phyloP scores from a whole-genome alignment of 2,329 filamentous ascomycete genomes.

The Diplodia sapinea region DNA sequence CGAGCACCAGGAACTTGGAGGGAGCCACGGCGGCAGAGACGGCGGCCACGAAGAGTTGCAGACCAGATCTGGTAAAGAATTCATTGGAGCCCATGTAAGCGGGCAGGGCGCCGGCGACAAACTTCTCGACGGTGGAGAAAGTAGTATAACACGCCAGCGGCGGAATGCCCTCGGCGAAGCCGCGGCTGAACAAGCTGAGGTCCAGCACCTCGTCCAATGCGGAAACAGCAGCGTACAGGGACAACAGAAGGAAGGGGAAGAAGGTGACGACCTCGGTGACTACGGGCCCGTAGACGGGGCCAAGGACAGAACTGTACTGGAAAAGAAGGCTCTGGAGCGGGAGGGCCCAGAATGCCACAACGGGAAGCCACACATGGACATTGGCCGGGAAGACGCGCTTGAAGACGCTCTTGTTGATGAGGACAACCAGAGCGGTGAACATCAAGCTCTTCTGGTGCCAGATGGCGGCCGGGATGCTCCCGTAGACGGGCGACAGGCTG shows the following conservation, averaged over 20 bases:
- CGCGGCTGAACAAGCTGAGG: conserved; percentile 60
- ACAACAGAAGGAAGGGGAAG: conserved; percentile 56
- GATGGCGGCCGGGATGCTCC: conserved; percentile 75
- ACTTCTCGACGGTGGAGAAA: conserved; percentile 59
- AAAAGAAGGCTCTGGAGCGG: conserved; percentile 74
- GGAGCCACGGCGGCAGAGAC: conserved; percentile 71
- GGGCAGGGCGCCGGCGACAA: conserved; percentile 50
- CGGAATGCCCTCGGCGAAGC: conserved; percentile 62
- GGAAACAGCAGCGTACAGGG: conserved; percentile 50
- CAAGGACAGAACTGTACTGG: conserved; percentile 67
- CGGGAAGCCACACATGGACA: conserved; percentile 63
- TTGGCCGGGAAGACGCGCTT: conserved; percentile 57
- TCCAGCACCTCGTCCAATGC: conserved; percentile 68
- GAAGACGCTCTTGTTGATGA: conserved; percentile 69
- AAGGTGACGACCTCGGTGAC: conserved; percentile 76
- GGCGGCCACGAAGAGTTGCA: conserved; percentile 71
- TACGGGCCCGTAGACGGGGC: conserved; percentile 73
- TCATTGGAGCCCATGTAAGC: conserved; percentile 65
- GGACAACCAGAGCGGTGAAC: conserved; percentile 71
- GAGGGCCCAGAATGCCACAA: conserved; percentile 78
- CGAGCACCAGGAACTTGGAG: conserved; percentile 69
- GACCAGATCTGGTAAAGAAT: conserved; percentile 71
- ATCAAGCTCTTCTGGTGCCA: conserved; percentile 73
- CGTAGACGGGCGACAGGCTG: conserved; percentile 85
- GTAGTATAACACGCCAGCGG: conserved; percentile 70